A percentile compares a stretch with the other conserved stretches of the same genome.
phyloP scores from a whole-genome alignment of 352 stramenopile genomes.

The Elongisporangium prolatum region DNA sequence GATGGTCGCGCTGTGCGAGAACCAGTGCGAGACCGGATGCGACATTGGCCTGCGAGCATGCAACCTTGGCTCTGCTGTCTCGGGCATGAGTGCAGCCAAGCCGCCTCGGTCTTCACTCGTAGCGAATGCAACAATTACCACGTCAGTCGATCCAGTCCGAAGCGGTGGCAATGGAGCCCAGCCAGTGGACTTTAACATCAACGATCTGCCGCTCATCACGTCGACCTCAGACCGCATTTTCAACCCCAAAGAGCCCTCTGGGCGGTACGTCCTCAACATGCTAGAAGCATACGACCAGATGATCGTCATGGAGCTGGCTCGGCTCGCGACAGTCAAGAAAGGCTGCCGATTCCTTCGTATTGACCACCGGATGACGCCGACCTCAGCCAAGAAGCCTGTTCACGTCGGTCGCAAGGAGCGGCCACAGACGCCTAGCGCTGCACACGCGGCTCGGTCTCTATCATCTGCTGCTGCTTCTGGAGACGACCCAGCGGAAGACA shows the following conservation, averaged over 20 bases:
- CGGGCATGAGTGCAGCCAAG: constrained; percentile 6
- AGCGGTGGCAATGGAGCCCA: not conserved
- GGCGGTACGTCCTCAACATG: constrained; percentile 64
- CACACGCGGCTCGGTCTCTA: not conserved
- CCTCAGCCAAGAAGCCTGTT: constrained; percentile 28
- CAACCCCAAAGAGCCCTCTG: constrained; percentile 62
- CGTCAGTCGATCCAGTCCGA: not conserved
- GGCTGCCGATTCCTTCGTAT: constrained; percentile 66
- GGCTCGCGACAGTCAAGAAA: constrained; percentile 63
- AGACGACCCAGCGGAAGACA: constrained; percentile 21
- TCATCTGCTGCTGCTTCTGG: not conserved
- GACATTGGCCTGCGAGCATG: constrained; percentile 58
- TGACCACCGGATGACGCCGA: constrained; percentile 34
- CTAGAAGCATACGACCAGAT: constrained; percentile 73
- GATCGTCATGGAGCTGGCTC: constrained; percentile 71
- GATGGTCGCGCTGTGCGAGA: constrained; percentile 61
- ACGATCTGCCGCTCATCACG: constrained; percentile 38
- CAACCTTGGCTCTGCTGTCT: constrained; percentile 39
- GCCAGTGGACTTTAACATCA: constrained; percentile 19
- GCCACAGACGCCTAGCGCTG: constrained; percentile 1
- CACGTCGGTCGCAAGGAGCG: constrained; percentile 47
- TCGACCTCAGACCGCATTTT: constrained; percentile 43
- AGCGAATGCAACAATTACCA: not conserved
- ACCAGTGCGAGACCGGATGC: constrained; percentile 43
- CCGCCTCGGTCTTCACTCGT: not conserved